Conservation (phyloP, 176 grass and related monocot genomes). For the Carex parvula region DNA sequence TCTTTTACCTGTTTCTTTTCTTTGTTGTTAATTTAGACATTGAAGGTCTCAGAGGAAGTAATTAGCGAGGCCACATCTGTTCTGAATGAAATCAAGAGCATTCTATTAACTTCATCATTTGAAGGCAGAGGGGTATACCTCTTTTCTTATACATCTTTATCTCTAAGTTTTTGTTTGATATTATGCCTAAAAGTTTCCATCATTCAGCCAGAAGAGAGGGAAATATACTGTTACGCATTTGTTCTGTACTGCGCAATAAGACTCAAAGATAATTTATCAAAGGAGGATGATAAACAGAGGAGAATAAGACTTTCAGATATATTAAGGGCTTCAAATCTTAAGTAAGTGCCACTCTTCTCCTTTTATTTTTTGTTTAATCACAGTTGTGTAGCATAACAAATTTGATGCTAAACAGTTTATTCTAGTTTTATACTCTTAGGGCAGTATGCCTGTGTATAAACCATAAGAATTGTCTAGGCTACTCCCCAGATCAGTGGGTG, state of each 20-base stretch:
- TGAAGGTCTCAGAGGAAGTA: conserved; percentile 30
- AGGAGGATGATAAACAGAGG: conserved; percentile 34
- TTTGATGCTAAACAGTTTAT: neutral
- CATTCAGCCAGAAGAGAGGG: conserved; percentile 53
- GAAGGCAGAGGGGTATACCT: conserved; percentile 49
- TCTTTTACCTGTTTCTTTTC: neutral
- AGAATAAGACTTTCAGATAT: conserved; percentile 47
- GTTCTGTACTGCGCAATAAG: conserved; percentile 59
- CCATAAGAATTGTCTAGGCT: neutral
- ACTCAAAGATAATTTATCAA: conserved; percentile 37
- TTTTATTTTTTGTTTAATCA: neutral
- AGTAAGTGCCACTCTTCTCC: conserved; percentile 40
- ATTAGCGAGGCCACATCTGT: conserved; percentile 38
- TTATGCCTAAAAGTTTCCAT: conserved; percentile 25
- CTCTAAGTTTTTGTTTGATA: conserved; percentile 6
- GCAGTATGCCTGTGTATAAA: neutral
- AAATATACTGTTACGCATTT: conserved; percentile 59
- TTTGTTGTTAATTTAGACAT: neutral
- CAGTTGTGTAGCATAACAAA: neutral
- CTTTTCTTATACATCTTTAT: neutral
- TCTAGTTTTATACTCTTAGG: neutral
- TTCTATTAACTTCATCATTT: conserved; percentile 42
- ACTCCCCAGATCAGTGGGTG: neutral
- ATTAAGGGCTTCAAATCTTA: conserved; percentile 56
- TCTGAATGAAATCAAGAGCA: conserved; percentile 48